These are phyloP conservation scores for Hibiscus tridactylites DNA, from an alignment of 345 rosid genomes.

Conservation along the genomic window DNA sequence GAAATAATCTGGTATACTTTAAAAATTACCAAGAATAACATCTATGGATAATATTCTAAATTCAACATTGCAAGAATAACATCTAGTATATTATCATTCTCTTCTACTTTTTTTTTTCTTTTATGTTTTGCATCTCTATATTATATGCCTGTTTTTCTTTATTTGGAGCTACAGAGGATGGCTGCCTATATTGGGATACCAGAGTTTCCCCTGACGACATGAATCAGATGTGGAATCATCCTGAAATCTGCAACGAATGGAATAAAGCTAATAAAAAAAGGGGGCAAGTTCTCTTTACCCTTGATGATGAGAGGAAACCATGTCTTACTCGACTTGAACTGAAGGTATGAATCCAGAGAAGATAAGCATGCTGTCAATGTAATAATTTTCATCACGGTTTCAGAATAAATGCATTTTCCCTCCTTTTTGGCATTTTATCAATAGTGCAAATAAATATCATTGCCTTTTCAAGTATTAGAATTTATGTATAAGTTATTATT, in stretches of 20 bases:
- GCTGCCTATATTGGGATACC: constrained; percentile 50
- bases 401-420: background rate
- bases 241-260: constrained; percentile 73
- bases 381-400: background rate
- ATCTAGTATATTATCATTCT: too few species aligned
- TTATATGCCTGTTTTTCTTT: constrained; percentile 12
- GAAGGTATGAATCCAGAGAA: constrained; percentile 42
- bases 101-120: too few species aligned
- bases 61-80: background rate
- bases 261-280: constrained; percentile 53
- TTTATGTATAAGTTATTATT: background rate
- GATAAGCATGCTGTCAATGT: background rate
- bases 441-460: background rate
- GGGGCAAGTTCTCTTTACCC: constrained; percentile 77
- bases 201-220: constrained; percentile 76
- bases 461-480: background rate
- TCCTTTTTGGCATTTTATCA: background rate
- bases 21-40: background rate
- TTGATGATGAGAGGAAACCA: constrained; percentile 45
- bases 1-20: background rate
- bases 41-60: background rate
- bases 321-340: constrained; percentile 71
- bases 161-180: constrained; percentile 29
- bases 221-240: constrained; percentile 74
- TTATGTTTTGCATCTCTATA: background rate